phyloP scores from a whole-genome alignment of 192 early-diverging fungal genomes.

The Pilobolus umbonatus region DNA sequence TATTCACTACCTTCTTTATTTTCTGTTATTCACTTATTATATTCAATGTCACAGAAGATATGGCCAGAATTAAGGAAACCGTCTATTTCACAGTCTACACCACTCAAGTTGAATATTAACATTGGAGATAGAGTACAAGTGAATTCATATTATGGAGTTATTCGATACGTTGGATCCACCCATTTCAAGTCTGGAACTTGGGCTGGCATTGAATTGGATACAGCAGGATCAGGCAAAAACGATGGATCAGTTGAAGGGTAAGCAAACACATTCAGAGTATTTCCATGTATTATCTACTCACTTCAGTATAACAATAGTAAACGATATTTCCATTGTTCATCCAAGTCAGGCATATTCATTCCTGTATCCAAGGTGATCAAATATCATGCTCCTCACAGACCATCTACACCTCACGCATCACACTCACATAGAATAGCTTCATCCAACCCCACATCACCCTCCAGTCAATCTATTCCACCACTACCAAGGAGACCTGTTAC shows the following conservation, averaged over 20 bases:
- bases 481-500: conserved; percentile 3
- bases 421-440: neutral
- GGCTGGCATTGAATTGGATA: conserved; percentile 73
- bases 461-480: conserved; percentile 1
- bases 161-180: conserved; percentile 63
- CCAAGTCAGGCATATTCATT: conserved; percentile 69
- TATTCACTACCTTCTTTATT: too few species aligned
- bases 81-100: too few species aligned
- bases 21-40: too few species aligned
- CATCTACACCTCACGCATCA: conserved; percentile 6
- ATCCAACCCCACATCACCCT: neutral
- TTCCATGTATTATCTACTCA: neutral
- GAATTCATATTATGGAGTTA: conserved; percentile 40
- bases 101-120: too few species aligned
- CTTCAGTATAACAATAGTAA: conserved; percentile 30
- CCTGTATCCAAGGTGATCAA: conserved; percentile 47
- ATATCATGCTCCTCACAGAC: neutral
- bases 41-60: too few species aligned
- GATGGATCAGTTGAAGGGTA: conserved; percentile 63
- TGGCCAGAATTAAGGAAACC: too few species aligned
- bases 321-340: conserved; percentile 62
- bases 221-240: conserved; percentile 66
- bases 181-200: conserved; percentile 67
- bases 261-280: neutral
- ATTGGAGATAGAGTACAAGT: conserved; percentile 10